A percentile compares a stretch with the other conserved stretches of the same genome.
Evolutionary conservation across 331 rosid genomes (phyloP).

Genomic region (Acacia pycnantha): DNA sequence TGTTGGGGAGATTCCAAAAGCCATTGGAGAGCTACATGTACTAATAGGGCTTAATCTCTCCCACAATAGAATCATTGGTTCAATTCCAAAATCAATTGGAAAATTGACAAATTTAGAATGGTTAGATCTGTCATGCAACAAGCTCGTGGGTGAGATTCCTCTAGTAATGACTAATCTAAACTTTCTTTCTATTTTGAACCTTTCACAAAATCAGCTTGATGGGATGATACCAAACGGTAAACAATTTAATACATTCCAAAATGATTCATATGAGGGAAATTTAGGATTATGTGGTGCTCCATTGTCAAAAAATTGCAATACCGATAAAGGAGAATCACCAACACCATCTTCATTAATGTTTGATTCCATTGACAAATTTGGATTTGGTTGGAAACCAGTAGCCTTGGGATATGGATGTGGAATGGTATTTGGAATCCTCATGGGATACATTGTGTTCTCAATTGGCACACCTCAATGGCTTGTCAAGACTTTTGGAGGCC

Average conservation of each 20-base stretch:
- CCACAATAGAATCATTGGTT: neutral
- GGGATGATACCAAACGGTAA: neutral
- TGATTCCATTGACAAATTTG: neutral
- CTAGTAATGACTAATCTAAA: neutral
- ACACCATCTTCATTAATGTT: too few relatives aligned
- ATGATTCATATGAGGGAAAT: too few relatives aligned
- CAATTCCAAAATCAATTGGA: neutral
- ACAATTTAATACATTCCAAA: neutral
- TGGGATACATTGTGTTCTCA: too few relatives aligned
- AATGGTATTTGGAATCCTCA: neutral
- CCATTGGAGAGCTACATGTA: neutral
- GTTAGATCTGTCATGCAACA: neutral
- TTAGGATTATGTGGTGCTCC: too few relatives aligned
- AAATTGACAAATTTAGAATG: neutral
- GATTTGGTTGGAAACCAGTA: neutral
- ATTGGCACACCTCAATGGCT: too few relatives aligned
- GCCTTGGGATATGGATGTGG: neutral
- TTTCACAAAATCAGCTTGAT: neutral
- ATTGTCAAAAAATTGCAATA: too few relatives aligned
- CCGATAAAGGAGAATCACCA: neutral
- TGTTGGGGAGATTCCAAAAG: neutral
- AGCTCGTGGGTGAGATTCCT: neutral
- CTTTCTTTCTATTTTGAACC: neutral
- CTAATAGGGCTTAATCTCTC: neutral
- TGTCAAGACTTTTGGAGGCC: too few relatives aligned